phyloP scores from a whole-genome alignment of 2,329 filamentous ascomycete species.

The Cladosporium cucumerinum region DNA sequence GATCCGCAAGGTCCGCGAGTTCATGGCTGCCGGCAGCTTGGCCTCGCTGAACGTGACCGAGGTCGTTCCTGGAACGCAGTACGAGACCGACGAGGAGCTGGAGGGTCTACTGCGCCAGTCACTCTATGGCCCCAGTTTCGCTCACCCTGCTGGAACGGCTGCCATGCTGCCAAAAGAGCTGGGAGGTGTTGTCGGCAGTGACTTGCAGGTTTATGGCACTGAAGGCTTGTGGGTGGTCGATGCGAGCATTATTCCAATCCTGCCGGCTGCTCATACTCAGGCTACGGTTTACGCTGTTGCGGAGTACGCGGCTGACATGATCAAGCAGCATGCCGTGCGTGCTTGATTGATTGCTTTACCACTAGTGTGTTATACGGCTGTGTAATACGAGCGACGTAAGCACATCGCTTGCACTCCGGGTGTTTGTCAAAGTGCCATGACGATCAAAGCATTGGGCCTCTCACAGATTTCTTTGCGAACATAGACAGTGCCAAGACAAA shows the following conservation, averaged over 20 bases:
- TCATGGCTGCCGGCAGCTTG: not conserved
- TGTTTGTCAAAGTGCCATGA: too few relatives aligned
- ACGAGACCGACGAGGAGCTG: slow-evolving; percentile 23
- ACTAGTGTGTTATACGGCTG: too few relatives aligned
- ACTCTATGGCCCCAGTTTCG: slow-evolving; percentile 32
- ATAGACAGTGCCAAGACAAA: too few relatives aligned
- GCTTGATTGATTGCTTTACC: not conserved
- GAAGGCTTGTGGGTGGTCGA: slow-evolving; percentile 38
- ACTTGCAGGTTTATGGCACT: slow-evolving; percentile 37
- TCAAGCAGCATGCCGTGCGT: slow-evolving; percentile 25
- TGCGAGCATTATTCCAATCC: slow-evolving; percentile 34
- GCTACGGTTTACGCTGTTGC: slow-evolving; percentile 32
- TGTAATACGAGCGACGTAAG: too few relatives aligned
- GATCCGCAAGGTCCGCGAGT: slow-evolving; percentile 1
- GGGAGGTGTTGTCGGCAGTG: slow-evolving; percentile 35
- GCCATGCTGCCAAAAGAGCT: slow-evolving; percentile 27
- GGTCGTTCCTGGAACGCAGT: slow-evolving; percentile 20
- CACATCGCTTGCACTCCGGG: too few relatives aligned
- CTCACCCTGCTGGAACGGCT: slow-evolving; percentile 42
- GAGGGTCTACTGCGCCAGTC: slow-evolving; percentile 18
- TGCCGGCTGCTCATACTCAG: slow-evolving; percentile 30
- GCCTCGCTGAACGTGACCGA: not conserved
- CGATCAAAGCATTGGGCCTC: too few relatives aligned
- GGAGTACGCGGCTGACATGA: slow-evolving; percentile 33
- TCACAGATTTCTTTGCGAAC: too few relatives aligned